These are phyloP conservation scores for Aspergillus leporis DNA, from an alignment of 495 filamentous ascomycete genomes.

Conservation along the genomic window DNA sequence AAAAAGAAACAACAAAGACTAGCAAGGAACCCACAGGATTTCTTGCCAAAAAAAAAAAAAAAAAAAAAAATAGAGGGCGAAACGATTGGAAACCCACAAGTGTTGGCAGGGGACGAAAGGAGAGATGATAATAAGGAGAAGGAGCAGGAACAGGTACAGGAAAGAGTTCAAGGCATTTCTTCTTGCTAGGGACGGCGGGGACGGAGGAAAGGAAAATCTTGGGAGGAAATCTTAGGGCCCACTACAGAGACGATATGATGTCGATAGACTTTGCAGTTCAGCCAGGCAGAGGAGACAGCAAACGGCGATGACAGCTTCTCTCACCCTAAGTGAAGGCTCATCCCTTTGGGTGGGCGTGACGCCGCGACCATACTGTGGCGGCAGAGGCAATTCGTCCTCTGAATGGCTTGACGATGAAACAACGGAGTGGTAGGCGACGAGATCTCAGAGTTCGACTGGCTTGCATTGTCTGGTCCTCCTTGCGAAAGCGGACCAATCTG, in stretches of 20 bases:
- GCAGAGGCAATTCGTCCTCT: background rate
- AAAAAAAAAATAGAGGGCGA: slow-evolving; percentile 18
- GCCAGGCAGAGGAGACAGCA: background rate
- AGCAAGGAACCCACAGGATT: slow-evolving; percentile 12
- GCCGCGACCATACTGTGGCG: slow-evolving; percentile 2
- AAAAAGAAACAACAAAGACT: slow-evolving; percentile 18
- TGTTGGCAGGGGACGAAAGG: slow-evolving; percentile 15
- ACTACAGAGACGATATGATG: background rate
- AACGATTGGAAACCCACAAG: slow-evolving; percentile 7
- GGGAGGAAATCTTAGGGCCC: background rate
- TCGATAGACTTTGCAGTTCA: background rate
- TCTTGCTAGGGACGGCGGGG: slow-evolving; percentile 1
- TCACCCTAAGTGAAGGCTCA: background rate
- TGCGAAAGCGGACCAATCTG: slow-evolving; percentile 9
- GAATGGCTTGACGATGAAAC: slow-evolving; percentile 21
- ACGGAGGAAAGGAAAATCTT: slow-evolving; percentile 5
- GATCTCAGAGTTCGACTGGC: slow-evolving; percentile 10
- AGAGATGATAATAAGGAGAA: slow-evolving; percentile 6
- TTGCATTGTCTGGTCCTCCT: slow-evolving; percentile 3
- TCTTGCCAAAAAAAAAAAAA: slow-evolving; percentile 23
- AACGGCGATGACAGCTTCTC: background rate
- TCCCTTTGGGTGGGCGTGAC: background rate
- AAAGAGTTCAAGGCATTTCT: background rate
- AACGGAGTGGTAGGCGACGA: slow-evolving; percentile 12
- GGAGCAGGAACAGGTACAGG: slow-evolving; percentile 4